Base-by-base conservation (phyloP, 2,329 filamentous ascomycete genomes). In the Colletotrichum liriopes region DNA sequence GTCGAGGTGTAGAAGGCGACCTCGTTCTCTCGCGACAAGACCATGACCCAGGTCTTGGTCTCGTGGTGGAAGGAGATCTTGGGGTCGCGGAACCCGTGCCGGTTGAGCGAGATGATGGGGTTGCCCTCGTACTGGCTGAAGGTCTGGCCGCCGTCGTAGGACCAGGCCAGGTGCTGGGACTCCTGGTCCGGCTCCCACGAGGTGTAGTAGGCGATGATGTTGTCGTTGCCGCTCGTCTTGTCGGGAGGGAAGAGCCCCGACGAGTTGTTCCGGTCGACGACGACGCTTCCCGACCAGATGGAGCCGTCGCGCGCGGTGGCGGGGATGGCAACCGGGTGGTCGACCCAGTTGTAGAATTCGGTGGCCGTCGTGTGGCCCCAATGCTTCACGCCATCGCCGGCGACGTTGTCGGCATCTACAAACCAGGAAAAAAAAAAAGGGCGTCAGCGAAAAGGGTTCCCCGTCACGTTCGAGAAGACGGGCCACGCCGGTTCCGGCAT, bases 351-450 rank as follows among this genome's bases (percentile, higher is more conserved):
- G 75, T 90, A 92, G 2, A 93, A 81, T 74, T 93, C 90, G 11
- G 80, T 76, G 41, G 87, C 89, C 2, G 90, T 92, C 2, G 90
- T 90, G 77, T 93, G 91, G 11, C 91, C 90, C 91, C 90, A 93
- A 75, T 92, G 89, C 76, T 92, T 73, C 26, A 71, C 71, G 18
- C 61, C 87, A 69, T 90, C 89, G 0, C 89, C 89, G 80, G 78
- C 86, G 0, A 88, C 83, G 5, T 81, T 79, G 2, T 77, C 85
- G 56, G 67, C 5, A 52, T 73, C 71, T 73, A 14, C 23, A 37
- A 29, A 26, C n/a, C n/a, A n/a, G n/a, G n/a, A 4, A 35, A 6
- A 6, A 14, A 1, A 35, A 16, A 37, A 29, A 20, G 3, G 18
- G 41, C 35, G 58, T 71, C 37, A 70, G 67, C 16, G 20, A 18